Percentiles rank a stretch among this genome's conserved stretches.
These are phyloP conservation scores for Fusarium sp. DNA, from an alignment of 2,329 filamentous ascomycete species.

Conservation along the genomic window DNA sequence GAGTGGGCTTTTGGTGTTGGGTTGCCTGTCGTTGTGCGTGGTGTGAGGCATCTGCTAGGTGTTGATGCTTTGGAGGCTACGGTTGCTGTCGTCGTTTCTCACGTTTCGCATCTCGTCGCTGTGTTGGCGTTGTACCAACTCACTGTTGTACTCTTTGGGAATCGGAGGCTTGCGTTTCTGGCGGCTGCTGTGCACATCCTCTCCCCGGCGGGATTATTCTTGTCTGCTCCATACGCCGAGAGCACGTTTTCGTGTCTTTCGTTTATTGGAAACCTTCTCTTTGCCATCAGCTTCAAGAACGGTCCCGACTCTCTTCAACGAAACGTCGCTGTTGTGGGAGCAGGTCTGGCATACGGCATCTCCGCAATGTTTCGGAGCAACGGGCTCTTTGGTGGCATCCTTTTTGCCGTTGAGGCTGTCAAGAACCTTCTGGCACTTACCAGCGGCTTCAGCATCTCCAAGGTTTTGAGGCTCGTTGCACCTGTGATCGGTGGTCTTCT, in stretches of 20 bases:
- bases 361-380: slow-evolving; percentile 85
- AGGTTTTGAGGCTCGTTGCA: slow-evolving; percentile 65
- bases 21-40: slow-evolving; percentile 58
- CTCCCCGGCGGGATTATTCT: slow-evolving; percentile 89
- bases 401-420: slow-evolving; percentile 75
- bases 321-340: slow-evolving; percentile 67
- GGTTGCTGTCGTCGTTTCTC: slow-evolving; percentile 75
- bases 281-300: slow-evolving; percentile 61
- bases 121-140: slow-evolving; percentile 78
- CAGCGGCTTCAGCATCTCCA: slow-evolving; percentile 45
- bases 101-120: slow-evolving; percentile 81
- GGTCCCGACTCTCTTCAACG: slow-evolving; percentile 44
- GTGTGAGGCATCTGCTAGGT: slow-evolving; percentile 40
- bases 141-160: slow-evolving; percentile 65
- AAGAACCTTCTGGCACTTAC: slow-evolving; percentile 47
- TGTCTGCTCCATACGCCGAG: slow-evolving; percentile 89
- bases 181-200: slow-evolving; percentile 82
- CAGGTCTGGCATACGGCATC: slow-evolving; percentile 77
- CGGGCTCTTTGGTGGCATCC: slow-evolving; percentile 82
- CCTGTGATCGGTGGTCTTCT: slow-evolving; percentile 75
- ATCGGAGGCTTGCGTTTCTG: slow-evolving; percentile 70
- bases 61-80: slow-evolving; percentile 54
- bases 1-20: slow-evolving; percentile 82
- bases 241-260: slow-evolving; percentile 81
- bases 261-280: slow-evolving; percentile 78